These are phyloP conservation scores for Sonneratia alba DNA, from an alignment of 345 rosid genomes.

Conservation along the genomic window DNA sequence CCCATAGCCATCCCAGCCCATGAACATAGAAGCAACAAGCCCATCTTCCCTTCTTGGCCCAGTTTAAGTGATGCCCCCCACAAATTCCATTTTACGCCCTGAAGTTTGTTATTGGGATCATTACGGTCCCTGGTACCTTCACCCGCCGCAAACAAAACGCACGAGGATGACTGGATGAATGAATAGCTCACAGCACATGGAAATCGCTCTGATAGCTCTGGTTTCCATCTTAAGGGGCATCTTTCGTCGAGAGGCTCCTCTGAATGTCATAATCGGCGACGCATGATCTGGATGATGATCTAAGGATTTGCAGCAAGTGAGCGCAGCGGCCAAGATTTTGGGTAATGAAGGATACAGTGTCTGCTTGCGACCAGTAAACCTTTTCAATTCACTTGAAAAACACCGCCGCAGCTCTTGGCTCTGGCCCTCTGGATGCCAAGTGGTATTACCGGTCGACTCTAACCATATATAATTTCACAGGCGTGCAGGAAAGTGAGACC, in stretches of 20 bases:
- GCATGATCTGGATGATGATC: not conserved
- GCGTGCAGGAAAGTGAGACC: not conserved
- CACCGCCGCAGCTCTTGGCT: not conserved
- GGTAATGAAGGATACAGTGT: not conserved
- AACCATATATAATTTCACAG: not conserved
- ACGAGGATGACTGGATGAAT: slow-evolving; percentile 21
- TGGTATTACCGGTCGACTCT: not conserved
- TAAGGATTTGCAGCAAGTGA: not conserved
- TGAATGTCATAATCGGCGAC: not conserved
- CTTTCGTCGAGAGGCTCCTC: slow-evolving; percentile 28
- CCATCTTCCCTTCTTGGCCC: too few relatives aligned
- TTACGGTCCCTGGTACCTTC: not conserved
- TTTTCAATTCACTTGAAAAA: not conserved
- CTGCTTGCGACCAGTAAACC: not conserved
- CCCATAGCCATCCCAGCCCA: too few relatives aligned
- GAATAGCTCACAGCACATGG: slow-evolving; percentile 61
- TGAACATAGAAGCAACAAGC: too few relatives aligned
- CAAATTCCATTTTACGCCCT: not conserved
- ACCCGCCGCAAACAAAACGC: not conserved
- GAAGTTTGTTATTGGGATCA: not conserved
- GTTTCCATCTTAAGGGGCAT: slow-evolving; percentile 48
- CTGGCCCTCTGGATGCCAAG: not conserved
- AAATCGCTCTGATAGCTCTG: slow-evolving; percentile 55
- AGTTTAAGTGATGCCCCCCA: too few relatives aligned
- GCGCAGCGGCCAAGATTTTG: not conserved